Base-by-base conservation (phyloP, 805 yeast species). In the Yamadazyma nakazawae region DNA sequence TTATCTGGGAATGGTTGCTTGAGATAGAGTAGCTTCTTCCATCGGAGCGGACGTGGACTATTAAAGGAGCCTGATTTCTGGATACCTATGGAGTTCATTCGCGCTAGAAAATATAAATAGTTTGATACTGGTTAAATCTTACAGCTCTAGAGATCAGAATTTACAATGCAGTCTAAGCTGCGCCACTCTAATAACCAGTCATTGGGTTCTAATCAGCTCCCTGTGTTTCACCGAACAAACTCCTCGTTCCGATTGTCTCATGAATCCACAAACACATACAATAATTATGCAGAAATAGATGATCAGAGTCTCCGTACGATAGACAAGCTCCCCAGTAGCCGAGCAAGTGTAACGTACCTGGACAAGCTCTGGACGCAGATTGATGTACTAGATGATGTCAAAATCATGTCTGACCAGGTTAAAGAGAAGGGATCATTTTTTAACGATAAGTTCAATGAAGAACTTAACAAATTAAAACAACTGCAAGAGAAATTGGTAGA, bases 1-100 rank as follows among this genome's bases (percentile, higher is more conserved):
- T 91, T 94, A 62, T 92, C 99, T 0, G 96, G 95, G 59, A 82
- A 91, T 12, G 85, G 85, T 61, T 91, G 97, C 47, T 79, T 76
- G 30, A 85, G 77, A 84, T 96, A 94, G 11, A 92, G 75, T 34
- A 90, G 78, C 58, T 94, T 86, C 57, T 84, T 78, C 98, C 98
- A 91, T 18, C 81, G 81, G 32, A n/a, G 28, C n/a, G 24, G 31
- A 13, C 32, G 35, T 24, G 37, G 14, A 11, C 14, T 24, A 5
- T 25, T 24, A 31, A 41, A 19, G 35, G 36, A 24, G 34, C 40
- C 28, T 39, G 34, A 10, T 31, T 32, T 21, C 25, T 35, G 31
- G 24, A 48, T 24, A 8, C 52, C 49, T 26, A 48, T 42, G 9
- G 48, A 38, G 40, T 48, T 48, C 52, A 42, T 42, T 5, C 19